Evolutionary conservation across 225 moss, liverwort and hornwort species (phyloP).

Genomic region (Neckera pumila): DNA sequence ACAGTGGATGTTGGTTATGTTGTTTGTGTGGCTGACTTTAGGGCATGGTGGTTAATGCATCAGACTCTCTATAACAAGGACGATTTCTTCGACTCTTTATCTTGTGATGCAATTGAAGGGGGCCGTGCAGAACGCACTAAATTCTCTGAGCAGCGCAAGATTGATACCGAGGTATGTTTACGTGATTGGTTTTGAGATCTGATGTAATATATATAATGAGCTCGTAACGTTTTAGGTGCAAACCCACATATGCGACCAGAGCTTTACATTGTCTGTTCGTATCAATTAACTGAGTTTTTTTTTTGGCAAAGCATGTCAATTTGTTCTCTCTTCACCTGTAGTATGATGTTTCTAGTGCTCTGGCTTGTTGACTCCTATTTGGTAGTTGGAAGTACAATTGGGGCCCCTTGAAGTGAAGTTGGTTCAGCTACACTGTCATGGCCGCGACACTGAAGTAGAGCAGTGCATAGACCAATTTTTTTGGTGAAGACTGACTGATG

Average conservation of each 20-base stretch:
- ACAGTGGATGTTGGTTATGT: background rate
- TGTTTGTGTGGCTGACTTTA: background rate
- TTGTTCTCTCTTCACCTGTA: background rate
- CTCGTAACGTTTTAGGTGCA: background rate
- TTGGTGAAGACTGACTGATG: background rate
- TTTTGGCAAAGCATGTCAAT: background rate
- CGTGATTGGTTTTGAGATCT: background rate
- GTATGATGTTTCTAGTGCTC: background rate
- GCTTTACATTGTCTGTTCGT: background rate
- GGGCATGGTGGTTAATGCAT: background rate
- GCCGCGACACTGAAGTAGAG: background rate
- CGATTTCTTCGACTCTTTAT: conserved; percentile 92
- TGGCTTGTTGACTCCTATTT: background rate
- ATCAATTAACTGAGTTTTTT: background rate
- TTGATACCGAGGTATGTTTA: conserved; percentile 80
- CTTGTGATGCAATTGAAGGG: conserved; percentile 89
- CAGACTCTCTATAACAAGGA: conserved; percentile 87
- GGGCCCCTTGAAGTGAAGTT: background rate
- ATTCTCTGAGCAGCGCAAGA: conserved; percentile 94
- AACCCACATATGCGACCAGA: background rate
- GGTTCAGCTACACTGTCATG: background rate
- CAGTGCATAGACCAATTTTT: background rate
- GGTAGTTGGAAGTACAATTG: background rate
- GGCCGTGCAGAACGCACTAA: conserved; percentile 80
- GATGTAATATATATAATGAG: background rate